Base-by-base conservation (phyloP, 208 protist species). In the Trypanosoma avium region DNA sequence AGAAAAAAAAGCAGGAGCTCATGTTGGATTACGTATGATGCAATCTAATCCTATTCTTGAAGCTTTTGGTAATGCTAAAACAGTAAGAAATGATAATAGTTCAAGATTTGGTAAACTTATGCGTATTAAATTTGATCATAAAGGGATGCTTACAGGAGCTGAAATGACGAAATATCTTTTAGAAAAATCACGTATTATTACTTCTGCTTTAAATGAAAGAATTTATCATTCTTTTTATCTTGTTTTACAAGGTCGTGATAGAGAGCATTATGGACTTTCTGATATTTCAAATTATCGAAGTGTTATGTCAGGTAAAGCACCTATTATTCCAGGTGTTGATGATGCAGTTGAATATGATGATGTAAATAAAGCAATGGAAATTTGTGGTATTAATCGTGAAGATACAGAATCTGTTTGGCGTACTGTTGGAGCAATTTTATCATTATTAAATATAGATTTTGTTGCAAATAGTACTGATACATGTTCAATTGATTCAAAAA, bases 181-280 rank as follows among this genome's bases (percentile, higher is more conserved):
- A 3, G 90, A 95, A 45, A 93, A 90, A 33, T 81, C 82, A 4
- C 61, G 90, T 29, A 82, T 94, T 26, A 80, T 89, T 15, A 69
- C 64, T 33, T 76, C 83, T 47, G 59, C 69, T 4, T 10, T 49
- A 1, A 57, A 73, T 40, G 94, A 97, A 67, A 55, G 90, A 21
- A 79, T 75, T 15, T 97, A 92, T 72, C 94, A 97, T 75, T 84
- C 94, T 46, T 97, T 96, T 70, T 95, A 96, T 68, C 88, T 94
- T 64, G 54, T 94, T 1, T 55, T 73, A 26, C 33, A 52, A 30
- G 74, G 73, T 36, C 4, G 38, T 10, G 79, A 79, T 30, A 58
- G 38, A 8, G 65, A 59, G 21, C 48, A 49, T 26, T 82, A 65
- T 49, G 49, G 62, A 4, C 60, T 81, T 30, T 3, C 17, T 10